Conservation (phyloP, 495 filamentous ascomycete genomes). For the Saxophila tyrrhenica region DNA sequence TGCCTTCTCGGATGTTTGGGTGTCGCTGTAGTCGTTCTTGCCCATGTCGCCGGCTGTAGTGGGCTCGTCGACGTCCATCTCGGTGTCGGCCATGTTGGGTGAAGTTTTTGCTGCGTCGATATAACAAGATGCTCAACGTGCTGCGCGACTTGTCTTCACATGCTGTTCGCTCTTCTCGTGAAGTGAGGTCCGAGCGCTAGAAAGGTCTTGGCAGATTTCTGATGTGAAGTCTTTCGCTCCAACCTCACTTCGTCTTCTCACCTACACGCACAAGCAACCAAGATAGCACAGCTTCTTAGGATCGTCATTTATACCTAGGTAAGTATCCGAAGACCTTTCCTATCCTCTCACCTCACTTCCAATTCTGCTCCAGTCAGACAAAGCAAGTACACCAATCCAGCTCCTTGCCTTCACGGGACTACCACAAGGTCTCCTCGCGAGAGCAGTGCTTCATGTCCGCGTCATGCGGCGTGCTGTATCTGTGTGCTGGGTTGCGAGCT, state of each 20-base stretch:
- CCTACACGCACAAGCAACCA: too few relatives aligned
- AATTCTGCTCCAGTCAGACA: background rate
- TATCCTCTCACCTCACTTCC: too few relatives aligned
- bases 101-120: background rate
- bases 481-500: constrained; percentile 1
- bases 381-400: constrained; percentile 6
- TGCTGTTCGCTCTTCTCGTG: too few relatives aligned
- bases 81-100: constrained; percentile 28
- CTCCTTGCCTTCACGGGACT: background rate
- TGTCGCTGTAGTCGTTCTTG: constrained; percentile 41
- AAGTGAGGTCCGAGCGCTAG: background rate
- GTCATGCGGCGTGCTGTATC: constrained; percentile 2
- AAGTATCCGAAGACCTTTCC: too few relatives aligned
- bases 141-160: too few relatives aligned
- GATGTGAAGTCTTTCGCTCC: too few relatives aligned
- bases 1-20: constrained; percentile 64
- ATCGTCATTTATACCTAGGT: too few relatives aligned
- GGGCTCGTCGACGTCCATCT: constrained; percentile 67
- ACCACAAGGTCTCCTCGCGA: constrained; percentile 1
- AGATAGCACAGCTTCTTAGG: too few relatives aligned
- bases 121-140: too few relatives aligned
- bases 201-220: background rate
- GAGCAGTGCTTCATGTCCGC: background rate
- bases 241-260: too few relatives aligned
- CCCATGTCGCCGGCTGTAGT: constrained; percentile 28